A percentile compares a stretch with the other conserved stretches of the same genome.
phyloP scores from a whole-genome alignment of 345 rosid species.

The Syzygium oleosum region DNA sequence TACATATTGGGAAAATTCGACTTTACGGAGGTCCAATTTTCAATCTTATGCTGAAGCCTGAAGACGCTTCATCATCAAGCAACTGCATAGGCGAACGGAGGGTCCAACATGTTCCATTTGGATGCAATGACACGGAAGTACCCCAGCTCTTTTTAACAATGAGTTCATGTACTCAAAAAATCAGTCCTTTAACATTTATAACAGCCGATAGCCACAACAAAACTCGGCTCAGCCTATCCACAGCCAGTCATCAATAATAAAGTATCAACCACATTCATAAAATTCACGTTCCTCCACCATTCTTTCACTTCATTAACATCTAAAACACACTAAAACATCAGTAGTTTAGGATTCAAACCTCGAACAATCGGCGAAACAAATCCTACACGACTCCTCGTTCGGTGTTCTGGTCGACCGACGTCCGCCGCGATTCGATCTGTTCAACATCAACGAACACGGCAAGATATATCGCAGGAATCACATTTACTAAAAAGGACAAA shows the following conservation, averaged over 20 bases:
- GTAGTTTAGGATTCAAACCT: not conserved
- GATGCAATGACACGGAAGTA: not conserved
- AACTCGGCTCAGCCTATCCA: not conserved
- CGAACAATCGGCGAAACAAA: not conserved
- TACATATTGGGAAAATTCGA: not conserved
- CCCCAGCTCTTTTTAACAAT: not conserved
- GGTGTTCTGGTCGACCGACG: not conserved
- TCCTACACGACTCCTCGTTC: not conserved
- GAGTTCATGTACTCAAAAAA: not conserved
- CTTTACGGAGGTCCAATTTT: not conserved
- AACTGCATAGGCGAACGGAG: not conserved
- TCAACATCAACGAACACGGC: not conserved
- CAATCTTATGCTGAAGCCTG: not conserved
- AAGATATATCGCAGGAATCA: not conserved
- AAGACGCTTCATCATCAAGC: not conserved
- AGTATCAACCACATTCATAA: not conserved
- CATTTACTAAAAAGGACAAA: not conserved
- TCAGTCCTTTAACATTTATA: not conserved
- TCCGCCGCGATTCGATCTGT: not conserved
- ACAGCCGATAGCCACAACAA: not conserved
- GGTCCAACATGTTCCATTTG: not conserved
- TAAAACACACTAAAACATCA: not conserved
- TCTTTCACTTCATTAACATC: not conserved
- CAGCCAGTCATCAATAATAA: not conserved
- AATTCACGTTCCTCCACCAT: not conserved